A percentile compares a stretch with the other conserved stretches of the same genome.
Evolutionary conservation across 306 rosid species (phyloP).

Genomic region (Sphenostylis stenocarpa): DNA sequence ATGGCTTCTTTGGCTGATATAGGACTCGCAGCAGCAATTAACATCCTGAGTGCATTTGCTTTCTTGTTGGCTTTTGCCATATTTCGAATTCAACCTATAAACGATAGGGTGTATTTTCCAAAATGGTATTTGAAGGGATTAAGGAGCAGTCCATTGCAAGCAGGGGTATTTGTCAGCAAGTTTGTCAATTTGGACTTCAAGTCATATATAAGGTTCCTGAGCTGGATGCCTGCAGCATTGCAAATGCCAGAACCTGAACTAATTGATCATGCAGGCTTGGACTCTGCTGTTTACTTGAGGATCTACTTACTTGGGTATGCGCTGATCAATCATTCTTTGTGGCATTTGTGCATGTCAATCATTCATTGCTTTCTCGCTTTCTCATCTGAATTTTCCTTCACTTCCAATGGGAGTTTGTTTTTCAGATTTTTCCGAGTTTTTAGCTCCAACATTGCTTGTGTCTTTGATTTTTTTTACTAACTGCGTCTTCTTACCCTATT

Average conservation of each 20-base stretch:
- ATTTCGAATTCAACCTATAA: conserved; percentile 89
- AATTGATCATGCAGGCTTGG: conserved; percentile 89
- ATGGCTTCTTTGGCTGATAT: conserved; percentile 89
- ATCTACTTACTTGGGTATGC: conserved; percentile 87
- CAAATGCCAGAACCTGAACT: conserved; percentile 97
- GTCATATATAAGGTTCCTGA: conserved; percentile 72
- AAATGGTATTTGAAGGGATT: conserved; percentile 95
- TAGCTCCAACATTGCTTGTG: not conserved
- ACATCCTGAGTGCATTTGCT: conserved; percentile 71
- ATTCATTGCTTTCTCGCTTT: not conserved
- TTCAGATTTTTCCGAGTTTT: not conserved
- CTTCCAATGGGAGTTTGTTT: not conserved
- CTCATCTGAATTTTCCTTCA: not conserved
- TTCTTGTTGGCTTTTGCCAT: conserved; percentile 82
- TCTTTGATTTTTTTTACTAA: conserved; percentile 28
- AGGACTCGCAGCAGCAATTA: conserved; percentile 85
- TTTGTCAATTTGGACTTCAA: conserved; percentile 88
- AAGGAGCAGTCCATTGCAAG: conserved; percentile 70
- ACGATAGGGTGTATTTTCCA: conserved; percentile 96
- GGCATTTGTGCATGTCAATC: not conserved
- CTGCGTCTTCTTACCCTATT: conserved; percentile 12
- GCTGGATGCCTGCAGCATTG: conserved; percentile 93
- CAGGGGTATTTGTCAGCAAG: conserved; percentile 70
- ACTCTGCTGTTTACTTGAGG: conserved; percentile 88
- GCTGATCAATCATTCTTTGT: conserved; percentile 4